Percentiles rank a stretch among this genome's conserved stretches.
Conservation (phyloP, 169 alveolate genomes). For the Babesia ovata region DNA sequence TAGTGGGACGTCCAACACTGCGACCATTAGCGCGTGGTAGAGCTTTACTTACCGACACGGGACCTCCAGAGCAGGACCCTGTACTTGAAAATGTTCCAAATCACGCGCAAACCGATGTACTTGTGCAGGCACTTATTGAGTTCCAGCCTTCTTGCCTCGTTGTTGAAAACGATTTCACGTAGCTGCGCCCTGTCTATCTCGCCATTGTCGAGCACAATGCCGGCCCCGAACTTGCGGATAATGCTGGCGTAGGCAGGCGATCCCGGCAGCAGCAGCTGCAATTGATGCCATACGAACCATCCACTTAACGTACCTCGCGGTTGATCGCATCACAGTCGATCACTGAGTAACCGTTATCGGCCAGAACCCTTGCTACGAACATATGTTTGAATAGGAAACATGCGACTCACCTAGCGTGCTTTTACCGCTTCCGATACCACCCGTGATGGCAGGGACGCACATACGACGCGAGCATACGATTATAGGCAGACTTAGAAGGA, state of each 20-base stretch:
- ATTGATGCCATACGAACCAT: not conserved
- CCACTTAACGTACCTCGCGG: slow-evolving; percentile 64
- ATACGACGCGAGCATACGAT: slow-evolving; percentile 65
- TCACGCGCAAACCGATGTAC: slow-evolving; percentile 68
- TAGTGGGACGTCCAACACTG: slow-evolving; percentile 79
- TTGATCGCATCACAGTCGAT: slow-evolving; percentile 70
- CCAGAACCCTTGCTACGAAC: slow-evolving; percentile 13
- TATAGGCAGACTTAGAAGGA: slow-evolving; percentile 57
- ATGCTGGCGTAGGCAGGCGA: slow-evolving; percentile 73
- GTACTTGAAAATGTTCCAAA: slow-evolving; percentile 75
- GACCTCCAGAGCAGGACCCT: slow-evolving; percentile 58
- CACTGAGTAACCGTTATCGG: slow-evolving; percentile 32
- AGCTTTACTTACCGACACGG: slow-evolving; percentile 30
- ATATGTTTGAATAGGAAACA: not conserved
- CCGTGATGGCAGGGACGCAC: slow-evolving; percentile 78
- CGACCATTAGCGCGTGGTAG: not conserved
- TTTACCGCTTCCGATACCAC: slow-evolving; percentile 81
- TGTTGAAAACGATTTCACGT: slow-evolving; percentile 74
- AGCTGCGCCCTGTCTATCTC: slow-evolving; percentile 72
- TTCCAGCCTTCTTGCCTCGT: slow-evolving; percentile 68
- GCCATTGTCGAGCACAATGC: slow-evolving; percentile 70
- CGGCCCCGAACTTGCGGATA: slow-evolving; percentile 71
- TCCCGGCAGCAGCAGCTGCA: slow-evolving; percentile 71
- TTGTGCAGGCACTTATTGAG: slow-evolving; percentile 75
- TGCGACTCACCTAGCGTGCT: slow-evolving; percentile 74